Evolutionary conservation across 352 stramenopile species (phyloP), one percentile per base, ranked within the genome.

Genomic region (Pythium sukuiense): DNA sequence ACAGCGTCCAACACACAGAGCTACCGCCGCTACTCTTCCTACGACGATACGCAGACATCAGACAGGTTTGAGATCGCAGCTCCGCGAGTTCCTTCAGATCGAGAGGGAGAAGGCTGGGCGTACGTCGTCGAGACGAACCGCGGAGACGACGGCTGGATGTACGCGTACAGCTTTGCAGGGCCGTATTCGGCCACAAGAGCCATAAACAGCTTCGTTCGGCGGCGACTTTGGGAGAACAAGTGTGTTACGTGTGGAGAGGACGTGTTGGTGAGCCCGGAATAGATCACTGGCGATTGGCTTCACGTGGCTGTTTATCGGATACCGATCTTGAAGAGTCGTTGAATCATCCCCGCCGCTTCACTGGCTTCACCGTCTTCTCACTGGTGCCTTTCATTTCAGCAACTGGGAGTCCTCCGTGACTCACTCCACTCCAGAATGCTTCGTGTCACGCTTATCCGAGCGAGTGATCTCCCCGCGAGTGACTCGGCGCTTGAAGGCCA

Each of bases 161-260:
- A 93, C 61, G 84, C 82, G 37, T 78, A 74, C 55, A 81, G 76
- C n/a, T 91, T 87, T 53, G 50, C 72, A 1, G 80, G 82, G 0
- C 84, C 84, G 16, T 91, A 82, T 72, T 74, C 79, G 12, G 63
- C 76, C 18, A 84, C 70, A 13, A 86, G 81, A 58, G 72, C 72
- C 39, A 54, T 74, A 1, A 72, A 83, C 41, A 81, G 72, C 69
- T 85, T 87, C 54, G 85, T 88, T 30, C 74, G 85, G 59, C 85
- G 85, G n/a, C 83, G 85, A 1, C 30, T 89, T 32, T 93, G 83
- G 83, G 80, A 92, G 55, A 90, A 90, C 66, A 81, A 73, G 30
- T 89, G 79, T 61, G 70, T 59, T 35, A 65, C 68, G 4, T 41
- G 35, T 14, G 9, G 7, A 6, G 0, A 41, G 12, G 35, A 41